phyloP scores from a whole-genome alignment of 2,329 filamentous ascomycete genomes.

The Pseudogymnoascus sp. region DNA sequence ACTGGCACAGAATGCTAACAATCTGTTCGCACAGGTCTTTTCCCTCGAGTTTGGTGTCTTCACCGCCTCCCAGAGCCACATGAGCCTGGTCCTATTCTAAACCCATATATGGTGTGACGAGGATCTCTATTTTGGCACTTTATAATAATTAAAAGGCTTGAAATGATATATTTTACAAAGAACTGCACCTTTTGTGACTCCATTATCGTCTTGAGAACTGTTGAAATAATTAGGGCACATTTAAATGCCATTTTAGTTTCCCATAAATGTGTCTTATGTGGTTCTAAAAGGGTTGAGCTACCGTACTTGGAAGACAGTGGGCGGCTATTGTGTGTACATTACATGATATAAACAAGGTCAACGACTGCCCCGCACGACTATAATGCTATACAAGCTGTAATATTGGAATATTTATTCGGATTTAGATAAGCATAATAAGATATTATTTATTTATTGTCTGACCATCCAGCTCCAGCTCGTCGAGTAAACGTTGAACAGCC shows the following conservation, averaged over 20 bases:
- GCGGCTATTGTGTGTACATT: background rate
- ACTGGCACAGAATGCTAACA: constrained; percentile 1
- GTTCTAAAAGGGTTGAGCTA: background rate
- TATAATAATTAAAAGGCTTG: background rate
- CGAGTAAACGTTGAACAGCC: background rate
- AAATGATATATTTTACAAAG: background rate
- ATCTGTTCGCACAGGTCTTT: constrained; percentile 2
- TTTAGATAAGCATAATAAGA: background rate
- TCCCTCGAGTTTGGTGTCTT: background rate
- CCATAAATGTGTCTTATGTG: background rate
- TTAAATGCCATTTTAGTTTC: background rate
- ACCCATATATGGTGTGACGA: background rate
- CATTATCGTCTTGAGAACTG: background rate
- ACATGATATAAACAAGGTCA: constrained; percentile 6
- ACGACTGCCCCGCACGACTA: constrained; percentile 4
- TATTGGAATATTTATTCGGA: background rate
- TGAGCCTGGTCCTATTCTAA: background rate
- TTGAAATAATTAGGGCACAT: background rate
- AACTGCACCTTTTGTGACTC: background rate
- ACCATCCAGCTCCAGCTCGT: background rate
- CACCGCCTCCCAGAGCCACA: background rate
- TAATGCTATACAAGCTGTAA: background rate
- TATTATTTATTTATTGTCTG: background rate
- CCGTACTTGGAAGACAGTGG: background rate
- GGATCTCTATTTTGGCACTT: background rate